A percentile compares a stretch with the other conserved stretches of the same genome.
Evolutionary conservation across 164 flowering plant species (phyloP).

Genomic region (Protea cynaroides): DNA sequence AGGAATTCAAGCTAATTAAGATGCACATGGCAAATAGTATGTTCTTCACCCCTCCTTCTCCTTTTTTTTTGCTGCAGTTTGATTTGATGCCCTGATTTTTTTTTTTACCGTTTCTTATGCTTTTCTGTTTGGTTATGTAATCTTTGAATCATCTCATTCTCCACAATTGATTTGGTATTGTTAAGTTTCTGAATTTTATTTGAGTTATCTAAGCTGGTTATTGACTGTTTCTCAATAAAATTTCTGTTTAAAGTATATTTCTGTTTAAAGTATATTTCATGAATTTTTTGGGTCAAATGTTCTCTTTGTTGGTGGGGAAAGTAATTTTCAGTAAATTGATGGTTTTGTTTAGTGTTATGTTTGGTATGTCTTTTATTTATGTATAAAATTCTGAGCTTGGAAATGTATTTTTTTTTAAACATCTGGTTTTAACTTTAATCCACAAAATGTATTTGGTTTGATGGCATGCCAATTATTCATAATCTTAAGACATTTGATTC

Average conservation of each 20-base stretch:
- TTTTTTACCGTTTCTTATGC: background rate
- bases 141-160: background rate
- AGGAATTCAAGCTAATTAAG: slow-evolving; percentile 87
- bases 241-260: background rate
- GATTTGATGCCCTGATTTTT: background rate
- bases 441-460: no score
- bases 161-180: background rate
- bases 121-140: background rate
- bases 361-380: no score
- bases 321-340: no score
- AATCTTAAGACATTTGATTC: no score
- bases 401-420: no score
- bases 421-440: no score
- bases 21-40: slow-evolving; percentile 77
- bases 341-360: no score
- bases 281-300: no score
- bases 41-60: slow-evolving; percentile 4
- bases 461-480: no score
- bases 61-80: background rate
- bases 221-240: background rate
- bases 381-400: no score
- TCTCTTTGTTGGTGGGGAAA: no score
- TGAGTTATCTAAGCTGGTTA: background rate
- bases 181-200: background rate
- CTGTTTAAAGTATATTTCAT: no score